Conservation (phyloP, 2,329 filamentous ascomycete genomes). For the Cladobotryum protrusum region DNA sequence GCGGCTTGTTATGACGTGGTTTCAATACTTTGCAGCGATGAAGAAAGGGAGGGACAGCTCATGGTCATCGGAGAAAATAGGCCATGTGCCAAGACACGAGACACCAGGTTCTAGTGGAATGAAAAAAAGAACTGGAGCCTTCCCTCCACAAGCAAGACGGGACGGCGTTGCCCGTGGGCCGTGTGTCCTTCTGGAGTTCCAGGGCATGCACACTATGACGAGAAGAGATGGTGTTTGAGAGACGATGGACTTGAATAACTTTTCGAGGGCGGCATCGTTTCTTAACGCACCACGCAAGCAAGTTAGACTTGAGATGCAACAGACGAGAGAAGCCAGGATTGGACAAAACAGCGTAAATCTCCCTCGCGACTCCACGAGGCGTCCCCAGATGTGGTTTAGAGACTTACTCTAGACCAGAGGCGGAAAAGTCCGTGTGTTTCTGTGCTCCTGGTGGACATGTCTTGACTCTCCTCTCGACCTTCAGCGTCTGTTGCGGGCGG, state of each 20-base stretch:
- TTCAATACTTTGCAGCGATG: too few relatives aligned
- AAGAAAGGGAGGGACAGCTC: background rate
- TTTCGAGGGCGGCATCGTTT: too few relatives aligned
- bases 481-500: background rate
- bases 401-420: background rate
- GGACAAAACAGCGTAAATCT: slow-evolving; percentile 1
- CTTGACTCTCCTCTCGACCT: background rate
- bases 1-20: too few relatives aligned
- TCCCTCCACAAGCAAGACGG: slow-evolving; percentile 1
- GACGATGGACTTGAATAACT: too few relatives aligned
- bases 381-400: background rate
- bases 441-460: background rate
- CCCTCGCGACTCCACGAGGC: background rate
- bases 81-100: slow-evolving; percentile 3
- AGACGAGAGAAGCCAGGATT: slow-evolving; percentile 3
- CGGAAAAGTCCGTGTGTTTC: background rate
- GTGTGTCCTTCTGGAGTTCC: background rate
- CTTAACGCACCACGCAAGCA: too few relatives aligned
- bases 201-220: background rate
- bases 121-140: background rate
- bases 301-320: slow-evolving; percentile 6
- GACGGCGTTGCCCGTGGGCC: slow-evolving; percentile 3
- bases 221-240: too few relatives aligned
- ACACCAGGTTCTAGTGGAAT: too few relatives aligned
- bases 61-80: background rate